These are phyloP conservation scores for Chaetomium sp. DNA, from an alignment of 2,329 filamentous ascomycete genomes.

Conservation along the genomic window DNA sequence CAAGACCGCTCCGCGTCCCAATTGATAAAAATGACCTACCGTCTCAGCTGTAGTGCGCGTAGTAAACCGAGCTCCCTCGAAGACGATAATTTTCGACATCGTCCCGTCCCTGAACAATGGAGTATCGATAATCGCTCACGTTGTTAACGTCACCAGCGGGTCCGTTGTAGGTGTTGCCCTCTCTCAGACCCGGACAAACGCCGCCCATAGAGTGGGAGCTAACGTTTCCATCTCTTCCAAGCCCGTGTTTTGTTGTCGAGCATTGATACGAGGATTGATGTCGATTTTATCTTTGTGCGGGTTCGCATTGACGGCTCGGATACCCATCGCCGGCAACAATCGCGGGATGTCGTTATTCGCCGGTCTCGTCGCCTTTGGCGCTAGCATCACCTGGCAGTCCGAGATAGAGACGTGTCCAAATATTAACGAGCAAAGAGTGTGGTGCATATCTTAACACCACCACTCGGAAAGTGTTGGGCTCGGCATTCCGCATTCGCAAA, in stretches of 20 bases:
- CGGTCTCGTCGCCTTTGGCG: constrained; percentile 58
- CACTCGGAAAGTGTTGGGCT: constrained; percentile 49
- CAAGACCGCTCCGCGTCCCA: no score
- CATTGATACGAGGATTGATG: constrained; percentile 11
- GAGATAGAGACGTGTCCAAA: constrained; percentile 7
- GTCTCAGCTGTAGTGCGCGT: no score
- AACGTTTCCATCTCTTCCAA: constrained; percentile 65
- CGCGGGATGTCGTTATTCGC: constrained; percentile 67
- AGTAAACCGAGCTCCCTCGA: no score
- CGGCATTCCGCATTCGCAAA: constrained; percentile 32
- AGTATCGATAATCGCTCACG: neutral
- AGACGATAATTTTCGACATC: no score
- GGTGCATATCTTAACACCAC: constrained; percentile 66
- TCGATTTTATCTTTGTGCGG: constrained; percentile 60
- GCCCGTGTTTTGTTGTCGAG: constrained; percentile 55
- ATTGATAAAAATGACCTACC: no score
- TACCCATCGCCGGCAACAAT: constrained; percentile 66
- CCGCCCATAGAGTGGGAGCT: constrained; percentile 57
- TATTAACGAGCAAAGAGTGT: constrained; percentile 28
- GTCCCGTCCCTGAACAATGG: no score
- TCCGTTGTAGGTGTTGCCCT: constrained; percentile 16
- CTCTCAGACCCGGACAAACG: constrained; percentile 29
- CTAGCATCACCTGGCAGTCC: constrained; percentile 35
- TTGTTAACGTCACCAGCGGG: neutral
- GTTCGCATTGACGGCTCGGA: constrained; percentile 55